Base-by-base conservation (phyloP, 352 stramenopile genomes). In the Phytophthora cactorum region DNA sequence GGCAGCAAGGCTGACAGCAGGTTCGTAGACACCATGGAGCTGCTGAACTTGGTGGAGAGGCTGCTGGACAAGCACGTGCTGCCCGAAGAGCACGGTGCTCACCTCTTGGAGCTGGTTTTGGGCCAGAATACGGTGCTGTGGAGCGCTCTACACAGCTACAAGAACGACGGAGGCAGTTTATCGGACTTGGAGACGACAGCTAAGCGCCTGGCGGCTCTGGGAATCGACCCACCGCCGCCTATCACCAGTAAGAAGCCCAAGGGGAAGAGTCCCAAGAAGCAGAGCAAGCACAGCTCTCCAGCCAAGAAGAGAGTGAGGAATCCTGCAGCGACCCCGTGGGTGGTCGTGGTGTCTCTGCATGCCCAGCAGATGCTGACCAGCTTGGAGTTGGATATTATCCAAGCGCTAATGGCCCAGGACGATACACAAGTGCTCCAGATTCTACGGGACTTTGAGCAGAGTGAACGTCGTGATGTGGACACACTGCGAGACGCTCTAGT, bases 291-390 rank as follows among this genome's bases (percentile, higher is more conserved):
- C 32, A 59, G 46, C 22, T 22, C 22, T 15, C 31, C 56, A 5
- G 49, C 27, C 3, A 68, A 52, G 39, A 68, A 53, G 36, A 55
- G 44, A 44, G 47, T 47, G 14, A 64, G 41, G 39, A 34, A 62
- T 51, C 38, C 61, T 17, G 52, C 39, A 25, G 45, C 43, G 0
- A 53, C 36, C 2, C 36, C 52, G 6, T 68, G n/a, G n/a, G 41
- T 46, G 7, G 56, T 89, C n/a, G 66, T 91, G 14, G 49, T 69
- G 15, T 75, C 73, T 15, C 46, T 93, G 27, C 72, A 87, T 46
- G 65, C 76, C 22, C 81, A 88, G 62, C 70, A 79, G 12, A 86
- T 91, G 82, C 56, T 93, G 36, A 93, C 84, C 22, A 82, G 63
- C 2, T 63, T 89, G 11, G 82, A 93, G 61, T 38, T 81, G 31